A percentile compares a stretch with the other conserved stretches of the same genome.
These are phyloP conservation scores for Fusarium ambrosium DNA, from an alignment of 2,329 filamentous ascomycete species.

Conservation along the genomic window DNA sequence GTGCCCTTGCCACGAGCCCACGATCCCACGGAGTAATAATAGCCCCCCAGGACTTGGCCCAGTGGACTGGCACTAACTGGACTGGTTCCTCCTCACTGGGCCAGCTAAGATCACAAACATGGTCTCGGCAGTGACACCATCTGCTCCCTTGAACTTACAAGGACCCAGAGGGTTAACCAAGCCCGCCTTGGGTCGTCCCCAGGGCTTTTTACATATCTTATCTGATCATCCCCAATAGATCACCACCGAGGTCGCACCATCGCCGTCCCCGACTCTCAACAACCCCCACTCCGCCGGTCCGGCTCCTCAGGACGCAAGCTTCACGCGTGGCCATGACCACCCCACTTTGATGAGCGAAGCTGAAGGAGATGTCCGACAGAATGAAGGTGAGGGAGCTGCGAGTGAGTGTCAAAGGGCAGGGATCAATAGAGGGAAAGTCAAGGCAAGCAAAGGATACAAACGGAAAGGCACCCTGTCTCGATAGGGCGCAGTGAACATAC, in stretches of 20 bases:
- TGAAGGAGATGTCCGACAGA: constrained; percentile 3
- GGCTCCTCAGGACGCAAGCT: constrained; percentile 23
- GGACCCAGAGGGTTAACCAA: constrained; percentile 19
- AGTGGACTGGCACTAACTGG: constrained; percentile 14
- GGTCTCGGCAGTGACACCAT: constrained; percentile 29
- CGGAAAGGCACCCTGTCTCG: not conserved
- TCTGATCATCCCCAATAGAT: constrained; percentile 55
- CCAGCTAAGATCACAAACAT: constrained; percentile 16
- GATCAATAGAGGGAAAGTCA: not conserved
- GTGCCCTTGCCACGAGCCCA: constrained; percentile 22
- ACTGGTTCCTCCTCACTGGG: constrained; percentile 11
- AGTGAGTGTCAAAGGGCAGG: not conserved
- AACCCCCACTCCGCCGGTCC: constrained; percentile 36
- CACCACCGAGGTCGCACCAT: constrained; percentile 52
- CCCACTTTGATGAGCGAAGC: constrained; percentile 31
- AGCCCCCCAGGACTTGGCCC: constrained; percentile 15
- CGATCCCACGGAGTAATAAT: constrained; percentile 23
- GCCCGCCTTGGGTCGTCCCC: constrained; percentile 8
- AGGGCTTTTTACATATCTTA: constrained; percentile 34
- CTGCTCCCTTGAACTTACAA: constrained; percentile 23
- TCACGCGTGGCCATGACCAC: constrained; percentile 19
- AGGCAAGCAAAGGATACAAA: not conserved
- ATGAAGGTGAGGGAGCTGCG: not conserved
- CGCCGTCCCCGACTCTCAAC: constrained; percentile 16
- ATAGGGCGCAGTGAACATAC: not conserved